These are phyloP conservation scores for Vanrija sp. DNA, from an alignment of 1,284 basidiomycete genomes.

Conservation along the genomic window DNA sequence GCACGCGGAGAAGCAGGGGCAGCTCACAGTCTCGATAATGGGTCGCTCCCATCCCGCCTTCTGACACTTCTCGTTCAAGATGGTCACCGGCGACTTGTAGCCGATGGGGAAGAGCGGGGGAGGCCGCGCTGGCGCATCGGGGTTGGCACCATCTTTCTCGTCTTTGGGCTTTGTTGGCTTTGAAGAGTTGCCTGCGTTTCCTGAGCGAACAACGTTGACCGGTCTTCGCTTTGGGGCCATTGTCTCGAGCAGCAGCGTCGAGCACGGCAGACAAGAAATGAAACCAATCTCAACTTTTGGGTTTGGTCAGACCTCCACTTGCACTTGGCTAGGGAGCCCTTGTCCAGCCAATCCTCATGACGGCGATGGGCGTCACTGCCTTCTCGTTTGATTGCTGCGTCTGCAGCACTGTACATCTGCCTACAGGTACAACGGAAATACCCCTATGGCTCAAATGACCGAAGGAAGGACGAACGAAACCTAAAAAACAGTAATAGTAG, in stretches of 20 bases:
- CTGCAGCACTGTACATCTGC: not conserved
- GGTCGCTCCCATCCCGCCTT: conserved; percentile 82
- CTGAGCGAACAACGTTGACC: conserved; percentile 67
- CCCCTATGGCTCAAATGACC: not conserved
- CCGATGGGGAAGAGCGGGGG: conserved; percentile 69
- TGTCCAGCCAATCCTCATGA: too few relatives aligned
- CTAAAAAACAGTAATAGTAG: not conserved
- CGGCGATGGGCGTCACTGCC: too few relatives aligned
- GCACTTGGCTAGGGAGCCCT: too few relatives aligned
- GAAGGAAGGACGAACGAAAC: not conserved
- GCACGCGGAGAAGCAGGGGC: too few relatives aligned
- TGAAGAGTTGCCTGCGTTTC: conserved; percentile 77
- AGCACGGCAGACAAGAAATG: too few relatives aligned
- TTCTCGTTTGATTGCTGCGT: not conserved
- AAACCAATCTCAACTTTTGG: too few relatives aligned
- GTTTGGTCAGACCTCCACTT: too few relatives aligned
- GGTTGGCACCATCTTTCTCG: conserved; percentile 18
- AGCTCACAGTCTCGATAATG: conserved; percentile 63
- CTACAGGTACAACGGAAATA: not conserved
- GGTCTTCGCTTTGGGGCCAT: conserved; percentile 68
- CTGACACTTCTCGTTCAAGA: conserved; percentile 79
- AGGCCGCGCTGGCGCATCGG: conserved; percentile 35
- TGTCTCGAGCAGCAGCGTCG: not conserved
- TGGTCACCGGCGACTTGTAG: conserved; percentile 70
- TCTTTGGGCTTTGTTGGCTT: conserved; percentile 51